Evolutionary conservation across 148 eudicot species (phyloP).

Genomic region (Pouteria glomerata): DNA sequence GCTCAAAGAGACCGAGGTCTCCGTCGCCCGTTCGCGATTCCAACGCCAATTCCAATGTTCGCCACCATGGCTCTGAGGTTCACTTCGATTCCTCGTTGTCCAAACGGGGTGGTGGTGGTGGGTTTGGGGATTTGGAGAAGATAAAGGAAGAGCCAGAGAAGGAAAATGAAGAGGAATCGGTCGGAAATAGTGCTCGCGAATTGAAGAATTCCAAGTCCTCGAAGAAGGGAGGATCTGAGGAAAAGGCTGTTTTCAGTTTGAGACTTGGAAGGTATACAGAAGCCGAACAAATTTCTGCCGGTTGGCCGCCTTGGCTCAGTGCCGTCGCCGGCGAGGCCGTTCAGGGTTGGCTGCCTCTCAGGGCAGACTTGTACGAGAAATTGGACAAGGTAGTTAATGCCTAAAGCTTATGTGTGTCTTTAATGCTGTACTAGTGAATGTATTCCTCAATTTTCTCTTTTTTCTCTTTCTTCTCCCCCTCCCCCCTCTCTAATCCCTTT

Average conservation of each 20-base stretch:
- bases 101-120: constrained; percentile 4
- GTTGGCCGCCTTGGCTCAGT: constrained; percentile 72
- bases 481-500: too few relatives aligned
- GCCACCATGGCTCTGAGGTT: constrained; percentile 22
- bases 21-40: constrained; percentile 29
- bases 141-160: constrained; percentile 35
- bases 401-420: too few relatives aligned
- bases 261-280: constrained; percentile 46
- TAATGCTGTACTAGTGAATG: too few relatives aligned
- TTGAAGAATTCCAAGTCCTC: constrained; percentile 13
- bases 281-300: constrained; percentile 57
- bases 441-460: background rate
- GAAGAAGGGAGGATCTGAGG: constrained; percentile 16
- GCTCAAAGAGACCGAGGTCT: constrained; percentile 58
- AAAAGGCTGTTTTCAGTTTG: constrained; percentile 36
- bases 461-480: too few relatives aligned
- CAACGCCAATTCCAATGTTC: background rate
- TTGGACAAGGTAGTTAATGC: constrained; percentile 50
- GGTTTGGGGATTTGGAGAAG: constrained; percentile 27
- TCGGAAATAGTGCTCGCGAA: background rate
- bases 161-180: constrained; percentile 21
- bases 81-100: constrained; percentile 9
- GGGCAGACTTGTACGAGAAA: constrained; percentile 56
- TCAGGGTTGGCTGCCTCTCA: constrained; percentile 67
- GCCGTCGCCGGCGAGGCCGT: constrained; percentile 67